Percentiles rank a stretch among this genome's conserved stretches.
phyloP scores from a whole-genome alignment of 2,329 filamentous ascomycete genomes.

The Xylaria sp. region DNA sequence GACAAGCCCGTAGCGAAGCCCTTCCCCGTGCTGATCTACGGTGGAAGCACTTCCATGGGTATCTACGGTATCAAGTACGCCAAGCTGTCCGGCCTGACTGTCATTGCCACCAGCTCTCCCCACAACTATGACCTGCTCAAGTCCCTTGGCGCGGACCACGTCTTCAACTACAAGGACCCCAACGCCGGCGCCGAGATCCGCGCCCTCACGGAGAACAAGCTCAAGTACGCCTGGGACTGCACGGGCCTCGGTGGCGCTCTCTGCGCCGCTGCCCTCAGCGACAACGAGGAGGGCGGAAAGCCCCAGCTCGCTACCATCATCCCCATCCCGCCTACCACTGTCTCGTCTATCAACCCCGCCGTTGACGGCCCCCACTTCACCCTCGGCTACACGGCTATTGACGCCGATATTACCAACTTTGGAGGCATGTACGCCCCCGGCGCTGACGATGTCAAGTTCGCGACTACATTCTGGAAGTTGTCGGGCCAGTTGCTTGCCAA shows the following conservation, averaged over 20 bases:
- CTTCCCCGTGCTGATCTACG: conserved; percentile 41
- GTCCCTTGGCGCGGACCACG: conserved; percentile 29
- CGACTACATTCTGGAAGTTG: conserved; percentile 35
- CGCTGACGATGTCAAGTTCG: conserved; percentile 20
- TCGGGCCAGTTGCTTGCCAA: conserved; percentile 32
- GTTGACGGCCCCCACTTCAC: conserved; percentile 29
- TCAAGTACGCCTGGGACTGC: conserved; percentile 36
- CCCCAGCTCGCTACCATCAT: conserved; percentile 14
- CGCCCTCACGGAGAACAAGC: conserved; percentile 18
- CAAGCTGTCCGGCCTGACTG: conserved; percentile 37
- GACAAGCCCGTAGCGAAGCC: conserved; percentile 32
- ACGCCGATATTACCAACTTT: conserved; percentile 31
- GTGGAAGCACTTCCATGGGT: conserved; percentile 50
- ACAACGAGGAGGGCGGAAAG: conserved; percentile 9
- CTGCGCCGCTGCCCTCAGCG: conserved; percentile 15
- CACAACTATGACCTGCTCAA: conserved; percentile 35
- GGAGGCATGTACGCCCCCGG: conserved; percentile 32
- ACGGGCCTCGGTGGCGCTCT: conserved; percentile 21
- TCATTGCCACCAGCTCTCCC: conserved; percentile 38
- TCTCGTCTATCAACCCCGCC: conserved; percentile 31
- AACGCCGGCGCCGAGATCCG: conserved; percentile 23
- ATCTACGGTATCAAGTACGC: conserved; percentile 46
- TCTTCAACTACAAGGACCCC: conserved; percentile 32
- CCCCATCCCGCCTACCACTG: conserved; percentile 8
- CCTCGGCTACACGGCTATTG: conserved; percentile 39